Base-by-base conservation (phyloP, 306 rosid species). In the Pueraria montana region DNA sequence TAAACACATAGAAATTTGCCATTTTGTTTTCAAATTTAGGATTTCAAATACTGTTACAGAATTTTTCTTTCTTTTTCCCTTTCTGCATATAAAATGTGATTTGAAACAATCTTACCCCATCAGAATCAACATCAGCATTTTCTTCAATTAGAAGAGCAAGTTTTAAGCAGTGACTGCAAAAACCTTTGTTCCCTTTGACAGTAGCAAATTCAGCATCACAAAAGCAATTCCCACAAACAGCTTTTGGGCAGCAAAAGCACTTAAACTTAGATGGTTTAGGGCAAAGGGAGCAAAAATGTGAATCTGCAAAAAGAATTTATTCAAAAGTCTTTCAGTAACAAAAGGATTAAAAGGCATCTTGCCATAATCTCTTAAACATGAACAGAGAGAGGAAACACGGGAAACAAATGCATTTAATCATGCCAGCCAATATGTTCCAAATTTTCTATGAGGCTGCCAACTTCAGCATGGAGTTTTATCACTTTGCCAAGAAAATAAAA, bases 201-300 rank as follows among this genome's bases (percentile, higher is more conserved):
- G 40, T 0, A 18, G 77, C 90, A 82, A 91, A 89, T 10, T 89
- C 92, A 30, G 73, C 81, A 42, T 9, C 76, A 70, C 11, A 55
- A 45, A 85, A 12, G 85, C 97, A 91, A 21, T 74, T 71, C 59
- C 91, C 92, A 18, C 97, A 93, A 59, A 90, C 91, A 78, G 92
- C 93, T 17, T 1, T 70, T 13, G 97, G 94, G 85, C 96, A 93
- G 92, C 92, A 88, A 81, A 90, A 84, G 81, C 97, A 93, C 78
- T 45, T 82, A 84, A 90, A 86, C 67, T 93, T 91, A 2, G 96
- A 74, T 12, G 55, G 12, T 85, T 71, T 93, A 6, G 4, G 5
- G 87, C 97, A 93, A 61, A 63, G 13, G 81, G 18, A 78, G 91
- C 97, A 93, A 78, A 32, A 74, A 85, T 93, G 97, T 82, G 85